Conservation (phyloP, 805 yeast species). For the Pichia scutulata region DNA sequence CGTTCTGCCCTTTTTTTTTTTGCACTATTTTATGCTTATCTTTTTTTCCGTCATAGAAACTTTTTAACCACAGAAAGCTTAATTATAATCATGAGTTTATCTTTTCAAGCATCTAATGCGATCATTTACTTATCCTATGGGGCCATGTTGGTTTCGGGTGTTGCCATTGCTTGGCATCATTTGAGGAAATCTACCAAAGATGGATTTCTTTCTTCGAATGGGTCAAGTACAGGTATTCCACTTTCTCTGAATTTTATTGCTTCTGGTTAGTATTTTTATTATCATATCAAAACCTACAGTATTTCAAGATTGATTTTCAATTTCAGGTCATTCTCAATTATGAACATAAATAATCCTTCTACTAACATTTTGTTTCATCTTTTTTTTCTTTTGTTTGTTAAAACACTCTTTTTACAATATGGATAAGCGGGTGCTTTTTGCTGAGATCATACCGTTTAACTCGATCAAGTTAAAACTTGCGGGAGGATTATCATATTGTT, state of each 20-base stretch:
- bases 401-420: slow-evolving; percentile 21
- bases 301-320: not conserved
- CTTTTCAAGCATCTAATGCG: slow-evolving; percentile 49
- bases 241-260: slow-evolving; percentile 85
- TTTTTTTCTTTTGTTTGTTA: not conserved
- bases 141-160: slow-evolving; percentile 44
- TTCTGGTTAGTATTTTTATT: slow-evolving; percentile 54
- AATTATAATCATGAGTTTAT: slow-evolving; percentile 20
- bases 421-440: slow-evolving; percentile 44
- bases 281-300: not conserved
- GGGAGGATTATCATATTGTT: slow-evolving; percentile 55
- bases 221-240: slow-evolving; percentile 74
- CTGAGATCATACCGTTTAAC: slow-evolving; percentile 75
- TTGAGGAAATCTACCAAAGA: slow-evolving; percentile 31
- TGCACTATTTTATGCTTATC: not conserved
- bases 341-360: not conserved
- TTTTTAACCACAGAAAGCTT: not conserved
- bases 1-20: not conserved
- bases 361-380: not conserved
- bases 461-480: slow-evolving; percentile 80
- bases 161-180: slow-evolving; percentile 51
- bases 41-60: too few species aligned
- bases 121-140: slow-evolving; percentile 57
- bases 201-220: slow-evolving; percentile 68
- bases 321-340: slow-evolving; percentile 2